phyloP scores from a whole-genome alignment of 495 filamentous ascomycete species.

The Aspergillus bridgeri region DNA sequence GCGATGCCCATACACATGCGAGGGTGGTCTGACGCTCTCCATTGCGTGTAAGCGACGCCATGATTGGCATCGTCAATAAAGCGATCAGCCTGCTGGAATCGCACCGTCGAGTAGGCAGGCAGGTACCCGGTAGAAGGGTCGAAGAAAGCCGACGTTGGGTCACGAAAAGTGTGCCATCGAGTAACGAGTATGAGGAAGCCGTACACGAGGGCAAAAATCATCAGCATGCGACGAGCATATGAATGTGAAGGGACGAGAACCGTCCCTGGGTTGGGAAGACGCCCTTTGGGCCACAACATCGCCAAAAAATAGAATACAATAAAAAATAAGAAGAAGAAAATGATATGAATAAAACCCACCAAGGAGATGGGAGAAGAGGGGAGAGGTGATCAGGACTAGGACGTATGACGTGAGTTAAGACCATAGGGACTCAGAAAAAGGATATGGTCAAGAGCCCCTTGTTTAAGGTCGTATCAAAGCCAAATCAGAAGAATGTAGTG shows the following conservation, averaged over 20 bases:
- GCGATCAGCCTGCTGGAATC: slow-evolving; percentile 25
- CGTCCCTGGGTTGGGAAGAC: background rate
- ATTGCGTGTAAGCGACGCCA: background rate
- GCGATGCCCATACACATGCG: slow-evolving; percentile 20
- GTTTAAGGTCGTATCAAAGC: background rate
- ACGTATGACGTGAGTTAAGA: background rate
- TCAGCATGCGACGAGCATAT: background rate
- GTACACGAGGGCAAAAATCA: background rate
- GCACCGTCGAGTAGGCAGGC: slow-evolving; percentile 26
- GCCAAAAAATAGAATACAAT: no score
- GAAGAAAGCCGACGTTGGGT: slow-evolving; percentile 38
- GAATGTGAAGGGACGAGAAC: background rate
- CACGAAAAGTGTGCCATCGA: slow-evolving; percentile 19
- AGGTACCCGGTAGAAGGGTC: slow-evolving; percentile 27
- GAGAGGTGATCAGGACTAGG: background rate
- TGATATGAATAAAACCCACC: no score
- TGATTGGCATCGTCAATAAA: slow-evolving; percentile 21
- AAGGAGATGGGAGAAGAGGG: background rate
- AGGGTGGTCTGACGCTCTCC: slow-evolving; percentile 1
- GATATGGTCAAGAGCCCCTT: background rate
- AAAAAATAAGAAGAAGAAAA: no score
- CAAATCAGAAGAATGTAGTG: background rate
- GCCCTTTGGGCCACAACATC: background rate
- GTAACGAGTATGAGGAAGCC: background rate
- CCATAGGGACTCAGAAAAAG: background rate